phyloP scores from a whole-genome alignment of 495 filamentous ascomycete species.

The Xylaria flabelliformis region DNA sequence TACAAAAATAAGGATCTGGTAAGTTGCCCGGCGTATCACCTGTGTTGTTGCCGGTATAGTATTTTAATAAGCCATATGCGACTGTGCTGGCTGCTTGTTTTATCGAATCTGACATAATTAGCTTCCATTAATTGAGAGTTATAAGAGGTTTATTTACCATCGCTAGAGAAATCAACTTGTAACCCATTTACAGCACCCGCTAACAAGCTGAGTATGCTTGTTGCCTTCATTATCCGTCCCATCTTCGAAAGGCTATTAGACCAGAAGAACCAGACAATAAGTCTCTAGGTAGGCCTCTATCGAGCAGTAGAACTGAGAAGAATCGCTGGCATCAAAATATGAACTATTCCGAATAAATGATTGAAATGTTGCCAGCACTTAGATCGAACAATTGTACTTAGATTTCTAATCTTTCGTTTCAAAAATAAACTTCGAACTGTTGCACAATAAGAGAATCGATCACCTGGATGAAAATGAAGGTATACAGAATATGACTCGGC shows the following conservation, averaged over 20 bases:
- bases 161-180: conserved; percentile 21
- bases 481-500: conserved; percentile 21
- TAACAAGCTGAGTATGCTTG: conserved; percentile 12
- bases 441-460: background rate
- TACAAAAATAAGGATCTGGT: conserved; percentile 76
- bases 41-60: conserved; percentile 74
- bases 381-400: background rate
- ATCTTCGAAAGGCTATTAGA: background rate
- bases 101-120: conserved; percentile 43
- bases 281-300: no score
- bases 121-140: background rate
- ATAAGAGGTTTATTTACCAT: background rate
- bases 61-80: conserved; percentile 55
- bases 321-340: no score
- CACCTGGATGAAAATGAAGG: conserved; percentile 19
- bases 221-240: conserved; percentile 6
- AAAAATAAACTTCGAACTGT: background rate
- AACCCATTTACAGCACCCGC: conserved; percentile 5
- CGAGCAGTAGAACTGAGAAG: no score
- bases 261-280: no score
- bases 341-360: background rate
- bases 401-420: background rate
- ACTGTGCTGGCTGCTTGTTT: conserved; percentile 53
- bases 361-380: background rate
- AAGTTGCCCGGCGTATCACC: conserved; percentile 76